Conservation (phyloP, 2,329 filamentous ascomycete genomes). For the Cyanodermella asteris region DNA sequence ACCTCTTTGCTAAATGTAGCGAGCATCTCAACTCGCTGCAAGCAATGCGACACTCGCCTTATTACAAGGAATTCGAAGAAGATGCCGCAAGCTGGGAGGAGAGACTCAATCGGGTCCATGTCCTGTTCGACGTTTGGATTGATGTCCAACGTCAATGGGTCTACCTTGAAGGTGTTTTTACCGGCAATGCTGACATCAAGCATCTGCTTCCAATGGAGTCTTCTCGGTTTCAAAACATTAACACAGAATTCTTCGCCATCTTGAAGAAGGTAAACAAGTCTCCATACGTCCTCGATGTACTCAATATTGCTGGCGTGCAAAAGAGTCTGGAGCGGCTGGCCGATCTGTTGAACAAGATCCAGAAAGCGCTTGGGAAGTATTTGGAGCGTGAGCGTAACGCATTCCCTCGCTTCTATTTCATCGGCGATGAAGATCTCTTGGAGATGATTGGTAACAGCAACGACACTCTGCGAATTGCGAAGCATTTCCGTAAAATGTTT, state of each 20-base stretch:
- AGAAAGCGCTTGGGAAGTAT: constrained; percentile 95
- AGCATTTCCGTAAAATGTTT: constrained; percentile 99
- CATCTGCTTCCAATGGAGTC: constrained; percentile 92
- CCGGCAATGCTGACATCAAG: constrained; percentile 96
- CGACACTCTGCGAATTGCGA: constrained; percentile 84
- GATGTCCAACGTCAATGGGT: constrained; percentile 99
- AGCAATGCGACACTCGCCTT: constrained; percentile 96
- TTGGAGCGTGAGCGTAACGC: constrained; percentile 92
- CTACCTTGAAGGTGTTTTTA: constrained; percentile 96
- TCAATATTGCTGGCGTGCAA: constrained; percentile 87
- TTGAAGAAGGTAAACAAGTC: constrained; percentile 99
- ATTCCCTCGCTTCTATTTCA: constrained; percentile 98
- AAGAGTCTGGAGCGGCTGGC: constrained; percentile 87
- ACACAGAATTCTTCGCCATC: constrained; percentile 93
- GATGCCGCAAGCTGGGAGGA: constrained; percentile 95
- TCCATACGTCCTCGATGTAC: constrained; percentile 82
- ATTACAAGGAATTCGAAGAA: constrained; percentile 98
- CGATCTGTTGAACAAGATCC: constrained; percentile 96
- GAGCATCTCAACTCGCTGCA: constrained; percentile 95
- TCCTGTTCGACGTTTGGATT: constrained; percentile 98
- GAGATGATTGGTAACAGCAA: constrained; percentile 99
- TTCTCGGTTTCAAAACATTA: constrained; percentile 95
- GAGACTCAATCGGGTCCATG: constrained; percentile 88
- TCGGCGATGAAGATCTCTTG: constrained; percentile 90
- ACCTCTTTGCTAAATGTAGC: constrained; percentile 93